Evolutionary conservation across 768 basidiomycete genomes (phyloP).

Genomic region (Termitomyces sp.): DNA sequence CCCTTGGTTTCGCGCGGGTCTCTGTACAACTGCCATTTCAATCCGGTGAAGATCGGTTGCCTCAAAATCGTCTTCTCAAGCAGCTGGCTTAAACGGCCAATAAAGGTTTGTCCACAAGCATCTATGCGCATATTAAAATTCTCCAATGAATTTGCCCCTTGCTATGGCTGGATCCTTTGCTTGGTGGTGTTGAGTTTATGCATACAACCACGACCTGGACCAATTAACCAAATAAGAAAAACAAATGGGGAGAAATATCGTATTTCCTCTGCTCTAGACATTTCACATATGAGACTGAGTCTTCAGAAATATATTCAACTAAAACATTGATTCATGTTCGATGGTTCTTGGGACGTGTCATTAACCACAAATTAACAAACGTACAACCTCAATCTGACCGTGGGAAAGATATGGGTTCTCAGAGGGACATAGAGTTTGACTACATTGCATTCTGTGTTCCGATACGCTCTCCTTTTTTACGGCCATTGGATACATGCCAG

Average conservation of each 20-base stretch:
- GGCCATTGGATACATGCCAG: constrained; percentile 4
- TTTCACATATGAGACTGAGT: neutral
- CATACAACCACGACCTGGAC: neutral
- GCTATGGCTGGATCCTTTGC: neutral
- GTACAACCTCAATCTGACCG: neutral
- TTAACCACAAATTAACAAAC: too few species aligned
- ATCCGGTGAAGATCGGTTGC: neutral
- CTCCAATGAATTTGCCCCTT: neutral
- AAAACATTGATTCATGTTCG: neutral
- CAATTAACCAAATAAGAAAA: neutral
- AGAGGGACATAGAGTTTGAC: too few species aligned
- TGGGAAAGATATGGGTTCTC: neutral
- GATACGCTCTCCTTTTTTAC: neutral
- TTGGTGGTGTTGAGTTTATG: neutral
- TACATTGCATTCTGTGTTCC: neutral
- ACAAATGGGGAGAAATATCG: neutral
- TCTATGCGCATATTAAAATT: neutral
- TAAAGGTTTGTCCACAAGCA: neutral
- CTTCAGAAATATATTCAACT: neutral
- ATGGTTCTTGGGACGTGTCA: neutral
- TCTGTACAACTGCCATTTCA: neutral
- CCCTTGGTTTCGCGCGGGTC: neutral
- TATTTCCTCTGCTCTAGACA: neutral
- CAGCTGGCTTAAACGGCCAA: neutral
- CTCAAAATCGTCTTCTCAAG: neutral